Percentiles rank a stretch among this genome's conserved stretches.
These are phyloP conservation scores for Paecilomyces sp. DNA, from an alignment of 2,329 filamentous ascomycete genomes.

Conservation along the genomic window DNA sequence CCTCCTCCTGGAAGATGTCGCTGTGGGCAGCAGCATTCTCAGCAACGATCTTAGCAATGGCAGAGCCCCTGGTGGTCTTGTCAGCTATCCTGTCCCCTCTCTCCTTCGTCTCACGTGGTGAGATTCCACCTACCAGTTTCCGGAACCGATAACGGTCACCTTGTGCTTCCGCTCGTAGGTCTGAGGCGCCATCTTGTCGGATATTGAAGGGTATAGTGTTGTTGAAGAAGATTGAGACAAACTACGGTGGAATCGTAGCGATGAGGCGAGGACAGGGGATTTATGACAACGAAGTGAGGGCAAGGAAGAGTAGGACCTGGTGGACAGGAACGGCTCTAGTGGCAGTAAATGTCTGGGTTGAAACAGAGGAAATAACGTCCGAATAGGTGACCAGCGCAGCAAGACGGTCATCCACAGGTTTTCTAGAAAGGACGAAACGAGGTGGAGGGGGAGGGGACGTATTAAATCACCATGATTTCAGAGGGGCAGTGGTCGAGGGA, in stretches of 20 bases:
- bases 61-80: constrained; percentile 68
- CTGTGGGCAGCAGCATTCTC: constrained; percentile 78
- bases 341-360: not conserved
- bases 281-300: not conserved
- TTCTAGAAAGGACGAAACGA: not conserved
- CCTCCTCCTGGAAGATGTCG: constrained; percentile 75
- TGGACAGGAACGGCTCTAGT: not conserved
- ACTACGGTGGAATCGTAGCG: constrained; percentile 14
- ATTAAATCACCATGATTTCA: constrained; percentile 1
- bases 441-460: not conserved
- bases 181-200: constrained; percentile 19
- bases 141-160: constrained; percentile 78
- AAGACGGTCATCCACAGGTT: not conserved
- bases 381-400: not conserved
- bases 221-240: not conserved
- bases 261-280: not conserved
- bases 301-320: not conserved
- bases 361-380: not conserved
- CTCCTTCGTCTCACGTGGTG: not conserved
- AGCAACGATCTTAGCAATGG: constrained; percentile 92
- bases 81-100: not conserved
- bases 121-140: constrained; percentile 67
- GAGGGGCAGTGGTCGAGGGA: not conserved
- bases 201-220: constrained; percentile 12
- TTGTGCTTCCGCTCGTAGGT: constrained; percentile 31